These are phyloP conservation scores for Trichoderma sp. DNA, from an alignment of 2,329 filamentous ascomycete genomes.

Conservation along the genomic window DNA sequence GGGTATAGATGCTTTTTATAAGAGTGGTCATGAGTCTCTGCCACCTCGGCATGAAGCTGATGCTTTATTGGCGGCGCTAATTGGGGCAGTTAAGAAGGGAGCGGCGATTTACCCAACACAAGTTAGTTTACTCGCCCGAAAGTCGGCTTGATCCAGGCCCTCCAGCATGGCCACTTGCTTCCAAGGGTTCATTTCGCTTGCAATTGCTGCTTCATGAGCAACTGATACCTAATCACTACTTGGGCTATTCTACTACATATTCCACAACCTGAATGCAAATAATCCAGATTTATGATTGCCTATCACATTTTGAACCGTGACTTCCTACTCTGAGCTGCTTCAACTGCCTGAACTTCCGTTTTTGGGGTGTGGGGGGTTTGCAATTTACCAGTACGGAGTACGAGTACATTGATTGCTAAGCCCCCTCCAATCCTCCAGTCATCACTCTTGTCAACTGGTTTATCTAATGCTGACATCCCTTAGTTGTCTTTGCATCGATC, in stretches of 20 bases:
- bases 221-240: not conserved
- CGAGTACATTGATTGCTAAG: not conserved
- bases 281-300: not conserved
- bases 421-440: not conserved
- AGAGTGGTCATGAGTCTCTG: not conserved
- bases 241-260: not conserved
- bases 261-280: not conserved
- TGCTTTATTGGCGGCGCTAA: not conserved
- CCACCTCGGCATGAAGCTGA: not conserved
- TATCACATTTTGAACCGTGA: not conserved
- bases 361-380: not conserved
- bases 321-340: not conserved
- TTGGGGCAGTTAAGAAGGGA: not conserved
- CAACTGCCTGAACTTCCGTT: not conserved
- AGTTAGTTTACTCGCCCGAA: not conserved
- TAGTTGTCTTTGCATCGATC: not conserved
- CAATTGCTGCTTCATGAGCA: not conserved
- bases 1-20: not conserved
- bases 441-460: not conserved
- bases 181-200: not conserved
- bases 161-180: not conserved
- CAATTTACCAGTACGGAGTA: not conserved
- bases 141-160: not conserved
- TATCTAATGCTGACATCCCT: not conserved
- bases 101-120: not conserved